Percentiles rank a stretch among this genome's conserved stretches.
Conservation (phyloP, 495 filamentous ascomycete species). For the Neurospora sp. region DNA sequence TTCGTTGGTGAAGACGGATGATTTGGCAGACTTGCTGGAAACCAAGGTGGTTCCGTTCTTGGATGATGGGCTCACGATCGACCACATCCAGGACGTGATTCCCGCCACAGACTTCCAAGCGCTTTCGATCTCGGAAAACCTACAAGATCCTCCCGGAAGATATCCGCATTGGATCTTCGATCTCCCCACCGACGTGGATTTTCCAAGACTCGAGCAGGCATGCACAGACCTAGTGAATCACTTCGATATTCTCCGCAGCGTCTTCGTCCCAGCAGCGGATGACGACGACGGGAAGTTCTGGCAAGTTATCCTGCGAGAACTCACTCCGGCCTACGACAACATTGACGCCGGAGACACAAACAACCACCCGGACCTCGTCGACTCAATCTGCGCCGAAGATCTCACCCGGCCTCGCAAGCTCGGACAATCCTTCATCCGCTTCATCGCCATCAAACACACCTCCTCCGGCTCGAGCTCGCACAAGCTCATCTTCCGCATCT, state of each 20-base stretch:
- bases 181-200: conserved; percentile 43
- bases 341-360: conserved; percentile 40
- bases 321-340: conserved; percentile 39
- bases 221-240: conserved; percentile 25
- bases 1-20: background rate
- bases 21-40: background rate
- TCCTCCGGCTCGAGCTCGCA: conserved; percentile 20
- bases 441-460: conserved; percentile 38
- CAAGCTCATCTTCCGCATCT: conserved; percentile 50
- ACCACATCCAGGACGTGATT: conserved; percentile 32
- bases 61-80: background rate
- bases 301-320: conserved; percentile 50
- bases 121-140: conserved; percentile 43
- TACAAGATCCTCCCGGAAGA: conserved; percentile 13
- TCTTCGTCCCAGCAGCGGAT: conserved; percentile 42
- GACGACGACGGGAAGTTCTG: conserved; percentile 35
- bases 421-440: conserved; percentile 46
- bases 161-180: conserved; percentile 32
- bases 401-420: conserved; percentile 26
- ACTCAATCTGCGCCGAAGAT: conserved; percentile 23
- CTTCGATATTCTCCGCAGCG: conserved; percentile 53
- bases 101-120: conserved; percentile 55
- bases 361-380: conserved; percentile 10
- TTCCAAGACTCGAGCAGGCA: conserved; percentile 36
- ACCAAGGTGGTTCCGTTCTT: background rate